phyloP scores from a whole-genome alignment of 1,284 basidiomycete species.

The Ganoderma lingzhi region DNA sequence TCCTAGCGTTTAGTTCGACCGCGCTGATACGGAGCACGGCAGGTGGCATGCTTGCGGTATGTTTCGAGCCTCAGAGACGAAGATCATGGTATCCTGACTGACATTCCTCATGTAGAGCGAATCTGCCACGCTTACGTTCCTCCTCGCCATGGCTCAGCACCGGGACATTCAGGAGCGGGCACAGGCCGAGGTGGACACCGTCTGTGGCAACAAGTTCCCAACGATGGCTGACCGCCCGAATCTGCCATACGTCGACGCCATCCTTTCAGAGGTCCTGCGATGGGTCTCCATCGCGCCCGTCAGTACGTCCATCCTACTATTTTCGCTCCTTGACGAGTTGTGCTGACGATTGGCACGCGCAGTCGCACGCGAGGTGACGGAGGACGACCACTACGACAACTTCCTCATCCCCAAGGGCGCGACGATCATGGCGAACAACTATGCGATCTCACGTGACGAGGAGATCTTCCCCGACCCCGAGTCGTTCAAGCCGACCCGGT shows the following conservation, averaged over 20 bases:
- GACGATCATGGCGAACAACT: slow-evolving; percentile 39
- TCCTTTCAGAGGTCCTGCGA: slow-evolving; percentile 44
- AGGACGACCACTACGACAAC: slow-evolving; percentile 40
- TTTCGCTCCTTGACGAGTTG: background rate
- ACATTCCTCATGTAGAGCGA: slow-evolving; percentile 15
- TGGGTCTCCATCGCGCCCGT: slow-evolving; percentile 44
- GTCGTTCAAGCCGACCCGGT: slow-evolving; percentile 32
- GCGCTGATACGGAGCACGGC: background rate
- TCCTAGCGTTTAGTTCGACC: background rate
- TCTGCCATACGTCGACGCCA: slow-evolving; percentile 43
- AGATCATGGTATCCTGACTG: background rate
- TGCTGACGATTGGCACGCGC: background rate
- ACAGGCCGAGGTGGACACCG: slow-evolving; percentile 44
- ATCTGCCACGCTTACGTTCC: slow-evolving; percentile 32
- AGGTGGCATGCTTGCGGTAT: slow-evolving; percentile 35
- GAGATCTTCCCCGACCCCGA: slow-evolving; percentile 33
- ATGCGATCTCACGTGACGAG: slow-evolving; percentile 34
- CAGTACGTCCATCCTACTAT: slow-evolving; percentile 21
- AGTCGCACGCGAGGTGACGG: slow-evolving; percentile 34
- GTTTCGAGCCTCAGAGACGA: background rate
- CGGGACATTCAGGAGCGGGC: slow-evolving; percentile 43
- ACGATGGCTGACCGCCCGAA: slow-evolving; percentile 41
- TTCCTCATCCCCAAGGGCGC: slow-evolving; percentile 40
- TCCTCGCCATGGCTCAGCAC: slow-evolving; percentile 42
- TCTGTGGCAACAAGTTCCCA: slow-evolving; percentile 42